Conservation (phyloP, 345 rosid species). For the Camelina laxa region DNA sequence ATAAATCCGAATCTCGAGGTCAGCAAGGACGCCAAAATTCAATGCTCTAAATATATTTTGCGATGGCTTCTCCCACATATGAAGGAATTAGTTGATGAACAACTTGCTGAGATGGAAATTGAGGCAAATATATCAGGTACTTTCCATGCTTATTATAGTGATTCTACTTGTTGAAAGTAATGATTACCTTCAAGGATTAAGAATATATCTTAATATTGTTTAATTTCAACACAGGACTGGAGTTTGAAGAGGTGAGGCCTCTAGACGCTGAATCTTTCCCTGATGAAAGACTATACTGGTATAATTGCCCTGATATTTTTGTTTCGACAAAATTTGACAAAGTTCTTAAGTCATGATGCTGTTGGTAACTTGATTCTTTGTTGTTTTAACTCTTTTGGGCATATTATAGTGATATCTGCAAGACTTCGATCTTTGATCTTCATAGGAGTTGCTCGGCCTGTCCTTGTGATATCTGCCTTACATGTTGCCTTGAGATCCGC, state of each 20-base stretch:
- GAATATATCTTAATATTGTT: background rate
- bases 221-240: conserved; percentile 22
- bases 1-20: background rate
- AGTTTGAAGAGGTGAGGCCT: conserved; percentile 30
- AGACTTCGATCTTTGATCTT: conserved; percentile 59
- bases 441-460: conserved; percentile 62
- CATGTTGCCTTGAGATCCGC: conserved; percentile 63
- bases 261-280: background rate
- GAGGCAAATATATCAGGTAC: conserved; percentile 60
- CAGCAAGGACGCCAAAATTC: background rate
- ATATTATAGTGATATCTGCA: conserved; percentile 58
- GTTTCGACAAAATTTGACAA: background rate
- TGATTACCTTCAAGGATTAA: background rate
- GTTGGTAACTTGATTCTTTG: background rate
- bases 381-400: background rate
- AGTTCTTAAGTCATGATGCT: background rate
- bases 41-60: background rate
- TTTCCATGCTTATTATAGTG: conserved; percentile 15
- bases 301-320: conserved; percentile 9
- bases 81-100: conserved; percentile 51
- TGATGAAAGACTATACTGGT: conserved; percentile 66
- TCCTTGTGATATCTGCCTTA: conserved; percentile 57
- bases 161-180: background rate
- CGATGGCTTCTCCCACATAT: background rate
- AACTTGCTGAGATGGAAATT: conserved; percentile 49